Evolutionary conservation across 2,329 filamentous ascomycete species (phyloP).

Genomic region (Keithomyces neogunnii): DNA sequence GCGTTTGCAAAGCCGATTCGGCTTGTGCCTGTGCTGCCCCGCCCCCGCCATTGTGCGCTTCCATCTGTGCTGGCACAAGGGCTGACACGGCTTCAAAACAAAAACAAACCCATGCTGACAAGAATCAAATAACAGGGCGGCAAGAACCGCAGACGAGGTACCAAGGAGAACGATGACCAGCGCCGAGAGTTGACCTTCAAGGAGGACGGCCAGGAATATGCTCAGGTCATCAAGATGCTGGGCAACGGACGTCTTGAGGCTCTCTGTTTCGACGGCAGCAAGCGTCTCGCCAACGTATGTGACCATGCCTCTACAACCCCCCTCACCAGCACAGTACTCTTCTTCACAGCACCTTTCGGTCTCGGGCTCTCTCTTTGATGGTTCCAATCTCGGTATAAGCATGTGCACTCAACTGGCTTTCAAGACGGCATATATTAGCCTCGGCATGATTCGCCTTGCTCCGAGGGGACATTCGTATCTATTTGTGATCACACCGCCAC

Average conservation of each 20-base stretch:
- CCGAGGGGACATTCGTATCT: too few species aligned
- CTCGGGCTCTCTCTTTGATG: too few species aligned
- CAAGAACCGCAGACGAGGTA: constrained; percentile 97
- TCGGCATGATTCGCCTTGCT: too few species aligned
- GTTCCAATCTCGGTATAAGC: too few species aligned
- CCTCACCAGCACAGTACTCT: neutral
- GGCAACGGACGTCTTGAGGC: constrained; percentile 92
- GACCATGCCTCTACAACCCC: neutral
- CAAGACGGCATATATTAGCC: too few species aligned
- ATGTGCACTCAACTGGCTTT: too few species aligned
- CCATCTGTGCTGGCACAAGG: constrained; percentile 4
- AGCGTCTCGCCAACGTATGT: constrained; percentile 33
- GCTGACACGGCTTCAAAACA: constrained; percentile 6
- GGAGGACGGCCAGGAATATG: constrained; percentile 78
- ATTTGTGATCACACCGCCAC: too few species aligned
- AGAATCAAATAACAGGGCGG: constrained; percentile 58
- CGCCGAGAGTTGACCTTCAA: constrained; percentile 99
- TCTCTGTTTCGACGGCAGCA: constrained; percentile 79
- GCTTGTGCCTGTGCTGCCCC: constrained; percentile 13
- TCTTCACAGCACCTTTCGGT: neutral
- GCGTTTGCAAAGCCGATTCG: constrained; percentile 21
- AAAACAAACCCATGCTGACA: constrained; percentile 9
- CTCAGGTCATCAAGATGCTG: constrained; percentile 71
- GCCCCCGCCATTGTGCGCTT: constrained; percentile 16
- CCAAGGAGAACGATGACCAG: constrained; percentile 99